phyloP scores from a whole-genome alignment of 176 grass and related monocot species.

The Triticum turgidum region DNA sequence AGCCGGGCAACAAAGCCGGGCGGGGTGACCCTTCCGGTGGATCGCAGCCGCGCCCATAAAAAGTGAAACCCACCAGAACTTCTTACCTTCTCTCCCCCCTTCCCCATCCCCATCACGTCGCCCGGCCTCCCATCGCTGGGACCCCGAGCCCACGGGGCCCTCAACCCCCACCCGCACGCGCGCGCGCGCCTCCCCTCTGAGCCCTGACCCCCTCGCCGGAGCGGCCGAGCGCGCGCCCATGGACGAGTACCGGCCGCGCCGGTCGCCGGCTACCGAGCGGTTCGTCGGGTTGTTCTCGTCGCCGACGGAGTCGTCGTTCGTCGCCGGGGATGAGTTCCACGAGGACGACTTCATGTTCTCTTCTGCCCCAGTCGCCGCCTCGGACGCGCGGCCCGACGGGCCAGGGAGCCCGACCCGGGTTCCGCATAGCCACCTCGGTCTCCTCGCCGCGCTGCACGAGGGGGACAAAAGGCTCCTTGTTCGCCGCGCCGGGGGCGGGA shows the following conservation, averaged over 20 bases:
- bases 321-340: constrained; percentile 44
- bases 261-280: constrained; percentile 47
- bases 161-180: constrained; percentile 18
- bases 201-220: neutral
- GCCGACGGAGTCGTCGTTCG: constrained; percentile 43
- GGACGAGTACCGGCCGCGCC: constrained; percentile 46
- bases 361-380: neutral
- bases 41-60: constrained; percentile 33
- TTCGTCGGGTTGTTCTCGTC: constrained; percentile 58
- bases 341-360: constrained; percentile 60
- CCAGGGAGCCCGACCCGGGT: constrained; percentile 16
- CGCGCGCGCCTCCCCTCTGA: constrained; percentile 26
- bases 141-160: neutral
- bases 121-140: constrained; percentile 4
- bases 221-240: constrained; percentile 18
- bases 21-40: neutral
- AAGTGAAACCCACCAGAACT: constrained; percentile 29
- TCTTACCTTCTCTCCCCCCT: neutral
- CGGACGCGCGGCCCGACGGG: constrained; percentile 6
- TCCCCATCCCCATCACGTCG: neutral
- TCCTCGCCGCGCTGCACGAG: constrained; percentile 56
- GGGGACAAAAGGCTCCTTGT: constrained; percentile 46
- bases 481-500: constrained; percentile 16
- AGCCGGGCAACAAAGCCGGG: neutral
- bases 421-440: constrained; percentile 37